Evolutionary conservation across 352 stramenopile species (phyloP).

Genomic region (Phytophthora palmivora): DNA sequence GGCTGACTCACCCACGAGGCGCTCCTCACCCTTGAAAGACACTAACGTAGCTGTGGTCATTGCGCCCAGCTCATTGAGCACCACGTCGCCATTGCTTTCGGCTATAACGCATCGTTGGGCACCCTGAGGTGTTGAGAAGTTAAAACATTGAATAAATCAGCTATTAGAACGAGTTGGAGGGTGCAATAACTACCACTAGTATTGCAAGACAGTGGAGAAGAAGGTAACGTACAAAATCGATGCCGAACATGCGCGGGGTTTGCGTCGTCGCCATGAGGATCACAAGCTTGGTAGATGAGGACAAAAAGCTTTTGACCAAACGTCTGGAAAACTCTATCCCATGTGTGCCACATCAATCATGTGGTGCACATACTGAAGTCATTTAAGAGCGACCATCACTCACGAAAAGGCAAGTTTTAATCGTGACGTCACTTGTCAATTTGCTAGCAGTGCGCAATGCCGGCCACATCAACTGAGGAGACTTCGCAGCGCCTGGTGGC

Average conservation of each 20-base stretch:
- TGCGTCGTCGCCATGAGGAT: slow-evolving; percentile 37
- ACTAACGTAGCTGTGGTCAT: slow-evolving; percentile 90
- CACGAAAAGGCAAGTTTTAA: slow-evolving; percentile 15
- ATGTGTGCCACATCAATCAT: slow-evolving; percentile 7
- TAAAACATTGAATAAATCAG: slow-evolving; percentile 15
- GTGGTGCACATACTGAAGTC: slow-evolving; percentile 9
- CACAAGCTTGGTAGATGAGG: slow-evolving; percentile 24
- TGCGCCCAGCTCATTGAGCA: slow-evolving; percentile 89
- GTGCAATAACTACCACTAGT: slow-evolving; percentile 3
- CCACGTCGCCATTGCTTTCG: slow-evolving; percentile 73
- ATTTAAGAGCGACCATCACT: slow-evolving; percentile 30
- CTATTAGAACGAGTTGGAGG: slow-evolving; percentile 1
- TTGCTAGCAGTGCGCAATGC: slow-evolving; percentile 15
- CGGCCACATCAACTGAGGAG: slow-evolving; percentile 18
- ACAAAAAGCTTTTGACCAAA: slow-evolving; percentile 1
- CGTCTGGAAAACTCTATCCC: slow-evolving; percentile 37
- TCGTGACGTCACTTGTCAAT: slow-evolving; percentile 18
- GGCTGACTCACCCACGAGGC: slow-evolving; percentile 85
- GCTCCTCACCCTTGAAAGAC: slow-evolving; percentile 89
- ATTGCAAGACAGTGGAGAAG: background rate
- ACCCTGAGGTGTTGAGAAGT: slow-evolving; percentile 42
- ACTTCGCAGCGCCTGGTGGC: slow-evolving; percentile 29
- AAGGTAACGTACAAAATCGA: slow-evolving; percentile 74
- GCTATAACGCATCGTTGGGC: slow-evolving; percentile 83
- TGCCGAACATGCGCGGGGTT: slow-evolving; percentile 62